Evolutionary conservation across 2,329 filamentous ascomycete species (phyloP).

Genomic region (Calycina marina): DNA sequence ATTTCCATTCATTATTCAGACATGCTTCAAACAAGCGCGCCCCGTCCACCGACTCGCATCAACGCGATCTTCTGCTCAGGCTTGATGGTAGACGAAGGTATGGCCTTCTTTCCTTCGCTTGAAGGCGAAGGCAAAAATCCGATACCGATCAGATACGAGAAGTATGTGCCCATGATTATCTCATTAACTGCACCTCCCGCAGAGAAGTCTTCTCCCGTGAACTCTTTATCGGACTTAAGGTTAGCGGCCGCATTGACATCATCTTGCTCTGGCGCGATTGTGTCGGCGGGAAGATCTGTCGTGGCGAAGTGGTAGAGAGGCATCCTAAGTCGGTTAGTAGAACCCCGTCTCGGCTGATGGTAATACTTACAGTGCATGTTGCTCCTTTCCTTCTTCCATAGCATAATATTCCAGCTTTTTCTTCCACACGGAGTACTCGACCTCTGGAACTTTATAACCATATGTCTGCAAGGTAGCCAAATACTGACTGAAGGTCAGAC

Average conservation of each 20-base stretch:
- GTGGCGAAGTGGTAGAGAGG: conserved; percentile 62
- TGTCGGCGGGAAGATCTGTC: conserved; percentile 50
- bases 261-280: conserved; percentile 56
- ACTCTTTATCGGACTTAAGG: conserved; percentile 42
- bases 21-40: conserved; percentile 11
- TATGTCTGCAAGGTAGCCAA: conserved; percentile 56
- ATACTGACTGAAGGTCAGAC: conserved; percentile 65
- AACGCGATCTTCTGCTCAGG: conserved; percentile 12
- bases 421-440: conserved; percentile 57
- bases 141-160: conserved; percentile 19
- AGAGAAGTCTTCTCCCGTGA: conserved; percentile 17
- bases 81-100: conserved; percentile 7
- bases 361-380: conserved; percentile 45
- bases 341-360: neutral
- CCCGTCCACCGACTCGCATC: conserved; percentile 14
- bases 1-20: too few species aligned
- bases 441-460: conserved; percentile 54
- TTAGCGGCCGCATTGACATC: conserved; percentile 50
- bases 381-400: conserved; percentile 37
- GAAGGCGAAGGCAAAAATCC: conserved; percentile 16
- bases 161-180: conserved; percentile 19
- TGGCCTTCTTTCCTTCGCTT: conserved; percentile 17
- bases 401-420: conserved; percentile 43
- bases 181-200: conserved; percentile 17
- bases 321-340: conserved; percentile 23